These are phyloP conservation scores for Kluyveromyces sp. DNA, from an alignment of 1,139 yeast species.

Conservation along the genomic window DNA sequence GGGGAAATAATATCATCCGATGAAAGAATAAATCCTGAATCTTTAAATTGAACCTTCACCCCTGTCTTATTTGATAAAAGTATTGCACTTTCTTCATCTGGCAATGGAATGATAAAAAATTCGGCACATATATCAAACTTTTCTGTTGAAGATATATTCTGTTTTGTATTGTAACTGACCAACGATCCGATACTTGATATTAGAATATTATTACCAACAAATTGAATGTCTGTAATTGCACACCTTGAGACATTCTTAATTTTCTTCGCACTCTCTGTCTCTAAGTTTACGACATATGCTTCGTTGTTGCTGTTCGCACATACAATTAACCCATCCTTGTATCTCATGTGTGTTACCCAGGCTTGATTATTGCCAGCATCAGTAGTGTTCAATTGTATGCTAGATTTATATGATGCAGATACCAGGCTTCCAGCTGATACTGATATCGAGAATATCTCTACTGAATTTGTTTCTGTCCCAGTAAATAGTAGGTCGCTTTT, in stretches of 20 bases:
- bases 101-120: conserved; percentile 20
- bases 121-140: conserved; percentile 14
- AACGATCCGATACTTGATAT: conserved; percentile 17
- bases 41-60: conserved; percentile 11
- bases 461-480: conserved; percentile 24
- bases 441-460: conserved; percentile 13
- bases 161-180: conserved; percentile 9
- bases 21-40: conserved; percentile 6
- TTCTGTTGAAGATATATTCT: conserved; percentile 2
- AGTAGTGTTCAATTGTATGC: no score
- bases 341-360: conserved; percentile 22
- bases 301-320: conserved; percentile 14
- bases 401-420: no score
- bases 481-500: conserved; percentile 17
- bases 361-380: conserved; percentile 4
- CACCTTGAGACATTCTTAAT: conserved; percentile 15
- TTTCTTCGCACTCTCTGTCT: not conserved
- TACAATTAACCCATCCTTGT: conserved; percentile 13
- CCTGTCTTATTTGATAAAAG: conserved; percentile 21
- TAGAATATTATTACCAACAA: conserved; percentile 11
- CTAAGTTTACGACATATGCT: conserved; percentile 7
- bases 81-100: conserved; percentile 11
- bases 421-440: no score
- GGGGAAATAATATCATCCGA: conserved; percentile 22
- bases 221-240: conserved; percentile 17